These are phyloP conservation scores for Salix viminalis DNA, from an alignment of 345 rosid genomes.

Conservation along the genomic window DNA sequence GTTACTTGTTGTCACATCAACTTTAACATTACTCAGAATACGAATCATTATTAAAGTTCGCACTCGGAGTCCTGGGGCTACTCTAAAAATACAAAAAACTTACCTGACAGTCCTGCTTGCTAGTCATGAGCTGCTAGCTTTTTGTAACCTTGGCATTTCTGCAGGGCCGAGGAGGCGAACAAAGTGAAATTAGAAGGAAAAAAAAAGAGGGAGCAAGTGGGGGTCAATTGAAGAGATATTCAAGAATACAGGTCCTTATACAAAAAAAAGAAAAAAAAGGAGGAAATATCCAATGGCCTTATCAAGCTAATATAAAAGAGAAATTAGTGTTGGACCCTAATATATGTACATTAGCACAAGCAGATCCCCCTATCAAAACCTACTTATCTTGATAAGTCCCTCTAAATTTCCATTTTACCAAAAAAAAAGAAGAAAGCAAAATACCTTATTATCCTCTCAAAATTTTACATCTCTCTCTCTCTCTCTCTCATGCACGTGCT, in stretches of 20 bases:
- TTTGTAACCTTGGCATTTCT: no score
- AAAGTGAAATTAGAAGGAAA: no score
- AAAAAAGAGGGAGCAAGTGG: no score
- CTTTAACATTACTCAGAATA: no score
- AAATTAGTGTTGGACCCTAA: not conserved
- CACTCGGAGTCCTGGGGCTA: no score
- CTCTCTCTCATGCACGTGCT: constrained; percentile 8
- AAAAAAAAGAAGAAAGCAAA: no score
- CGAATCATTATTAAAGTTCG: no score
- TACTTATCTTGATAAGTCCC: constrained; percentile 23
- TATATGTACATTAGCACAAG: constrained; percentile 5
- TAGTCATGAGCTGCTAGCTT: no score
- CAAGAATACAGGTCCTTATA: constrained; percentile 1
- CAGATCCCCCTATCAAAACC: constrained; percentile 6
- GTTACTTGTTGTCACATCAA: no score
- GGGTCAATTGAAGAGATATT: not conserved
- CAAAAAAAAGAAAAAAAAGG: not conserved
- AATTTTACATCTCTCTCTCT: not conserved
- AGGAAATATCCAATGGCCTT: not conserved
- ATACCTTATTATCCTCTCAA: not conserved
- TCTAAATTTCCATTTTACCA: not conserved
- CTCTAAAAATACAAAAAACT: no score
- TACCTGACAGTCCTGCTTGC: no score
- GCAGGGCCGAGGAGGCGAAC: no score
- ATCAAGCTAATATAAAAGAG: constrained; percentile 11